Base-by-base conservation (phyloP, 73 alveolate species). In the Uronychia binucleata region DNA sequence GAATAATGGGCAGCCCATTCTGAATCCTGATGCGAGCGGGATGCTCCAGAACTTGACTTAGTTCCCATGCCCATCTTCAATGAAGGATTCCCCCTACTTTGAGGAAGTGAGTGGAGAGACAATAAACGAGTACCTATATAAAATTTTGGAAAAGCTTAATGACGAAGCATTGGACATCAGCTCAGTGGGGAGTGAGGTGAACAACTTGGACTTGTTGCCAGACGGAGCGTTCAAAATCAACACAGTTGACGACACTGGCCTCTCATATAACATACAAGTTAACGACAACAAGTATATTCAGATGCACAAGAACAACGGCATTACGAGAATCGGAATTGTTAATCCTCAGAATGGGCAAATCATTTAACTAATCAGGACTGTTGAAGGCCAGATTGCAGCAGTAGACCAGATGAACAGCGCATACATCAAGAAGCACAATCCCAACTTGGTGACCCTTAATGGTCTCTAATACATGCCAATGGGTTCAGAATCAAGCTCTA, bases 381-480 rank as follows among this genome's bases (percentile, higher is more conserved):
- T 96, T 80, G 98, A 97, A 88, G 99, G 94, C 0, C 84, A 84
- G 58, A 67, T 93, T 25, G 83, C 90, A 19, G 34, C 85, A 34
- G 86, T 90, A 34, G 99, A 97, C 75, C 77, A 92, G 82, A 78
- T 95, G 31, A 87, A 93, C 81, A 86, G 92, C 76, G 99, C 99
- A 5, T 95, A 93, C 81, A 83, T 95, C 34, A 80, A 93, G 78
- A 57, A 79, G 60, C 85, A 96, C 59, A 92, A 86, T 85, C 96
- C 96, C 28, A 86, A 94, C 57, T 79, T 91, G 28, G 89, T 91
- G 79, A 74, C 96, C 58, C 58, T 97, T 30, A 84, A 93, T 78
- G 98, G 98, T 25, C 77, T 97, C 0, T 92, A 94, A 91, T 96
- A 92, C 88, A 96, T 96, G 99, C 99, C 99, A 11, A 34, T 93